A percentile compares a stretch with the other conserved stretches of the same genome.
Evolutionary conservation across 768 basidiomycete genomes (phyloP).

Genomic region (Lyophyllum decastes): DNA sequence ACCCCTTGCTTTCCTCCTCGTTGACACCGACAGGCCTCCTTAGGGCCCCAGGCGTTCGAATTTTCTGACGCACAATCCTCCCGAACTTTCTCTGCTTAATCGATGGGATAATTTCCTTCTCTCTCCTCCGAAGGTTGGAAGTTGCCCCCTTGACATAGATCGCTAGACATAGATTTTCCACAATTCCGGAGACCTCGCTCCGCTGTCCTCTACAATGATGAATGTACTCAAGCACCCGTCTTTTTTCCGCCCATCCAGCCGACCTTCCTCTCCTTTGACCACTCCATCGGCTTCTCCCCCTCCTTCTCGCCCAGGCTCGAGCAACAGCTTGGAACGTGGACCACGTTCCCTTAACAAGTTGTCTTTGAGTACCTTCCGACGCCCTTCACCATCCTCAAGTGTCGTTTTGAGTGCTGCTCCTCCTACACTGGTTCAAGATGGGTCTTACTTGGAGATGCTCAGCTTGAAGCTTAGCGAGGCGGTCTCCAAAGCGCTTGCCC

Average conservation of each 20-base stretch:
- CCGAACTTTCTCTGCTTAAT: slow-evolving; percentile 28
- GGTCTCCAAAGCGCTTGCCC: slow-evolving; percentile 72
- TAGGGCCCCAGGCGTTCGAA: slow-evolving; percentile 42
- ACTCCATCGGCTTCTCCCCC: slow-evolving; percentile 17
- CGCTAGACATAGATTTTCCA: slow-evolving; percentile 28
- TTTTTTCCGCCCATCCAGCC: slow-evolving; percentile 64
- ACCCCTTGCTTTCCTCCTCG: slow-evolving; percentile 58
- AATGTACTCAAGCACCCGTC: slow-evolving; percentile 68
- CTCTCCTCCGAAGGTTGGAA: slow-evolving; percentile 22
- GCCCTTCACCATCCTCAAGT: slow-evolving; percentile 49
- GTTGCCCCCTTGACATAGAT: slow-evolving; percentile 29
- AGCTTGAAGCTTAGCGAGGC: slow-evolving; percentile 80
- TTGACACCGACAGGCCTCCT: slow-evolving; percentile 80
- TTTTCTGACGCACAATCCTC: slow-evolving; percentile 17
- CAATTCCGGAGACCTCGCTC: slow-evolving; percentile 11
- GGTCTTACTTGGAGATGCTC: slow-evolving; percentile 77
- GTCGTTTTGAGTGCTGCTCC: slow-evolving; percentile 34
- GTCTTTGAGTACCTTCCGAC: slow-evolving; percentile 59
- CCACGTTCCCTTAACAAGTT: slow-evolving; percentile 58
- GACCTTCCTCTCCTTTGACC: slow-evolving; percentile 49
- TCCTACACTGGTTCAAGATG: slow-evolving; percentile 66
- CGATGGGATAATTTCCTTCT: slow-evolving; percentile 56
- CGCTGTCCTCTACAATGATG: slow-evolving; percentile 42
- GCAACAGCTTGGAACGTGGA: slow-evolving; percentile 40
- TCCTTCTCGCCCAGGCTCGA: slow-evolving; percentile 39